phyloP scores from a whole-genome alignment of 1,139 yeast genomes.

The Protomyces gravidus region DNA sequence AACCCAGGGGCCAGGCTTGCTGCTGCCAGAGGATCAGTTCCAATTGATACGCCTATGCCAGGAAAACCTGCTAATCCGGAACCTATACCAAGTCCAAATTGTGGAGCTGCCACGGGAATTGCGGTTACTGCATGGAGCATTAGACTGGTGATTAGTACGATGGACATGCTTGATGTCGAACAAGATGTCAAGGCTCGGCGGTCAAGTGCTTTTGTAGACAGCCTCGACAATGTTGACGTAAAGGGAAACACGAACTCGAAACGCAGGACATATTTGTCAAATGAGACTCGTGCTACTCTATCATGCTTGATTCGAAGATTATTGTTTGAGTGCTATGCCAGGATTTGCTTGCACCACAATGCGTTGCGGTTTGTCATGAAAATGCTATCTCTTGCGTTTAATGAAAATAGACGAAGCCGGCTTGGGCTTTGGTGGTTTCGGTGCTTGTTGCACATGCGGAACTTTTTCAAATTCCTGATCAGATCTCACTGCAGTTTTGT shows the following conservation, averaged over 20 bases:
- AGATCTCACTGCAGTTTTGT: background rate
- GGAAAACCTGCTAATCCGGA: no score
- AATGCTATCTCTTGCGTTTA: slow-evolving; percentile 13
- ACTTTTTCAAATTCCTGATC: background rate
- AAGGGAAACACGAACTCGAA: background rate
- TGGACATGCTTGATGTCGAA: background rate
- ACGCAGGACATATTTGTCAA: background rate
- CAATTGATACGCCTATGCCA: no score
- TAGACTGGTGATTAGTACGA: background rate
- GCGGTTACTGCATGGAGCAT: background rate
- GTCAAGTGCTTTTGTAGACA: background rate
- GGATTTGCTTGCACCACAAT: no score
- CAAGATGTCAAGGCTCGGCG: no score
- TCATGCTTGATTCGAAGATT: no score
- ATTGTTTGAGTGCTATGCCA: no score
- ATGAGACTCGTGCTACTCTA: no score
- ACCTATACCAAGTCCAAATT: background rate
- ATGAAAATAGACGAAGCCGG: slow-evolving; percentile 19
- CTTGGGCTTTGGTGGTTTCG: slow-evolving; percentile 1
- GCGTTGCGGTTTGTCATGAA: no score
- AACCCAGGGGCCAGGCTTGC: no score
- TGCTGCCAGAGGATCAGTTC: background rate
- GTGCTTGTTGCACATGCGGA: background rate
- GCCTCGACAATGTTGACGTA: background rate
- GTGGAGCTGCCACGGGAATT: background rate